A percentile compares a stretch with the other conserved stretches of the same genome.
These are phyloP conservation scores for Globisporangium lucens DNA, from an alignment of 352 stramenopile genomes.

Conservation along the genomic window DNA sequence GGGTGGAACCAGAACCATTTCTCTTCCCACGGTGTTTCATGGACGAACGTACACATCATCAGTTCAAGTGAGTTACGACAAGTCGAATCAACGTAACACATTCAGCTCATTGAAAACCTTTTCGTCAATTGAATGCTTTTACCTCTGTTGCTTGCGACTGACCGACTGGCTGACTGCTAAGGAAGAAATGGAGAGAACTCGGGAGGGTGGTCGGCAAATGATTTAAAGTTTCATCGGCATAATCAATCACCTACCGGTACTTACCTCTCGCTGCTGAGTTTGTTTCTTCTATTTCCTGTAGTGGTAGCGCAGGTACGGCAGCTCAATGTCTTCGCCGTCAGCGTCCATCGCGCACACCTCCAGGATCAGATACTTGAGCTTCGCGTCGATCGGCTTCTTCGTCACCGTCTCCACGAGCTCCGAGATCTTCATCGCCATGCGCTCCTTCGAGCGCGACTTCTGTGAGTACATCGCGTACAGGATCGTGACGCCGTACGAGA, in stretches of 20 bases:
- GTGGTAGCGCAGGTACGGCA: constrained; percentile 93
- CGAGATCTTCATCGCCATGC: constrained; percentile 97
- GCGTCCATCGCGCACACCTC: constrained; percentile 96
- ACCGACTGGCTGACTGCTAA: neutral
- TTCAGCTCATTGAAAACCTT: too few relatives aligned
- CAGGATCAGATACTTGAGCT: constrained; percentile 96
- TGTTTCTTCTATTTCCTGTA: constrained; percentile 41
- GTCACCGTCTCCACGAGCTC: constrained; percentile 94
- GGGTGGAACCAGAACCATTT: neutral
- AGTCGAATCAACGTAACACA: neutral
- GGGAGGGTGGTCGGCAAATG: neutral
- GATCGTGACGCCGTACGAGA: constrained; percentile 95
- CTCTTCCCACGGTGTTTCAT: neutral
- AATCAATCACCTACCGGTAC: neutral
- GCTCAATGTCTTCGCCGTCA: constrained; percentile 94
- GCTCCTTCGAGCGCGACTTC: constrained; percentile 89
- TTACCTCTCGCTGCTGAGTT: neutral
- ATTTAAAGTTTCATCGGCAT: neutral
- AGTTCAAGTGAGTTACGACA: neutral
- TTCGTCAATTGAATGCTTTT: neutral
- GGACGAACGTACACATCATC: neutral
- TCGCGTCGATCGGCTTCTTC: constrained; percentile 93
- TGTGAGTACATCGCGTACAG: constrained; percentile 88
- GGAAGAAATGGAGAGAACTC: neutral
- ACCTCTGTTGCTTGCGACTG: neutral